Conservation (phyloP, 306 rosid genomes). For the Acacia crassicarpa region DNA sequence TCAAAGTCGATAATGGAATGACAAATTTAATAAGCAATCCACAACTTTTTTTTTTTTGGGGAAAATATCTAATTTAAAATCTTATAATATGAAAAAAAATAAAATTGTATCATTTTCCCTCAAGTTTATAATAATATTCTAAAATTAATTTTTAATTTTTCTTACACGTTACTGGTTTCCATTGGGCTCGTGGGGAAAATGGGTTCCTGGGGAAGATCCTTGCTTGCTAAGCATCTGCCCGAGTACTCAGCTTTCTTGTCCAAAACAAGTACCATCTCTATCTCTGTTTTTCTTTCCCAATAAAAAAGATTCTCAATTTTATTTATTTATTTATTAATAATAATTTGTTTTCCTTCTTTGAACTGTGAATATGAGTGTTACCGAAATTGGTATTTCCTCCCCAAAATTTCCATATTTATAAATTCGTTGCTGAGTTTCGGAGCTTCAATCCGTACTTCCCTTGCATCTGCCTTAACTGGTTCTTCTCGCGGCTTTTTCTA, state of each 20-base stretch:
- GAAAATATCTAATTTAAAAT: too few species aligned
- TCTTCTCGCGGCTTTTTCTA: neutral
- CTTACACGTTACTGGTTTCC: neutral
- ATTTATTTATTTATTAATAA: neutral
- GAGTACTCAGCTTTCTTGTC: neutral
- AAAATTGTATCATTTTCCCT: too few species aligned
- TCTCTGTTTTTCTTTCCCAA: neutral
- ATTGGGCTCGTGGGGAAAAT: neutral
- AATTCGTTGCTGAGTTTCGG: neutral
- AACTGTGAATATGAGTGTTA: neutral
- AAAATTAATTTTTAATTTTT: neutral
- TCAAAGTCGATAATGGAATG: too few species aligned
- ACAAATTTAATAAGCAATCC: too few species aligned
- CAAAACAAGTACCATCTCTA: neutral
- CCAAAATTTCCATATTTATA: neutral
- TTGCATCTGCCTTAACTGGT: neutral
- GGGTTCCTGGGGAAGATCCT: neutral
- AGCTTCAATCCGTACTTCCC: neutral
- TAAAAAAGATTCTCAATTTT: neutral
- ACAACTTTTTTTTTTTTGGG: rapidly evolving
- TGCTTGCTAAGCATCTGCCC: neutral
- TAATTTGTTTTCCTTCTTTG: neutral
- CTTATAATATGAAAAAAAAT: too few species aligned
- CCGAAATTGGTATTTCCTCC: neutral
- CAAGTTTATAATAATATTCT: neutral